Evolutionary conservation across 345 rosid genomes (phyloP).

Genomic region (Hibiscus tridactylites): DNA sequence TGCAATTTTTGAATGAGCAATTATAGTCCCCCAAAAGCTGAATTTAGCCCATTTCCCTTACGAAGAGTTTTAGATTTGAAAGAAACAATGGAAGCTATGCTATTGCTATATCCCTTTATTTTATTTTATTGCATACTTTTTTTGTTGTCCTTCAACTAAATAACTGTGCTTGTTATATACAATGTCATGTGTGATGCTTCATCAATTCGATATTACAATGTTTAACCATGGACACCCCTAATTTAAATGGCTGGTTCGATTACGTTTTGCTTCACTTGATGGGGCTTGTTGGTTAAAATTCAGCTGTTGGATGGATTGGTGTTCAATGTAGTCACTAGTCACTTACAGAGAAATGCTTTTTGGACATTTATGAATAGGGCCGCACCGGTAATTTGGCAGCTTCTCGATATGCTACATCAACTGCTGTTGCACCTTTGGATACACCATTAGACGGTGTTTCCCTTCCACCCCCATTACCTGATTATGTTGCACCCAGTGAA

Average conservation of each 20-base stretch:
- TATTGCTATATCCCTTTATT: background rate
- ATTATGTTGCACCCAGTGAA: slow-evolving; percentile 54
- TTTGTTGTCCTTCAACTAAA: background rate
- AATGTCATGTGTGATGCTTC: background rate
- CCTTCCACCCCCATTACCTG: slow-evolving; percentile 53
- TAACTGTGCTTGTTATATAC: background rate
- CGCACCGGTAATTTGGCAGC: slow-evolving; percentile 31
- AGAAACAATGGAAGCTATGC: background rate
- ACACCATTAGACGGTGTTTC: slow-evolving; percentile 50
- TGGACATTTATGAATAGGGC: slow-evolving; percentile 31
- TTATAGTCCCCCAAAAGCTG: background rate
- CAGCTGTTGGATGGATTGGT: background rate
- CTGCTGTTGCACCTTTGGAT: slow-evolving; percentile 49
- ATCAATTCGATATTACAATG: background rate
- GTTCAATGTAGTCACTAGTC: background rate
- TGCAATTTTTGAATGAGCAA: background rate
- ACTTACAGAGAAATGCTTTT: background rate
- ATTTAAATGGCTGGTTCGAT: background rate
- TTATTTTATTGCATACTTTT: background rate
- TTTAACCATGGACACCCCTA: too few species aligned
- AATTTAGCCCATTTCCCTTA: background rate
- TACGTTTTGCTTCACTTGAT: background rate
- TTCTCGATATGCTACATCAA: slow-evolving; percentile 44
- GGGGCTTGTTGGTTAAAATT: background rate
- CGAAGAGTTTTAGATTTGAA: background rate